Evolutionary conservation across 148 eudicot species (phyloP).

Genomic region (Cornus controversa): DNA sequence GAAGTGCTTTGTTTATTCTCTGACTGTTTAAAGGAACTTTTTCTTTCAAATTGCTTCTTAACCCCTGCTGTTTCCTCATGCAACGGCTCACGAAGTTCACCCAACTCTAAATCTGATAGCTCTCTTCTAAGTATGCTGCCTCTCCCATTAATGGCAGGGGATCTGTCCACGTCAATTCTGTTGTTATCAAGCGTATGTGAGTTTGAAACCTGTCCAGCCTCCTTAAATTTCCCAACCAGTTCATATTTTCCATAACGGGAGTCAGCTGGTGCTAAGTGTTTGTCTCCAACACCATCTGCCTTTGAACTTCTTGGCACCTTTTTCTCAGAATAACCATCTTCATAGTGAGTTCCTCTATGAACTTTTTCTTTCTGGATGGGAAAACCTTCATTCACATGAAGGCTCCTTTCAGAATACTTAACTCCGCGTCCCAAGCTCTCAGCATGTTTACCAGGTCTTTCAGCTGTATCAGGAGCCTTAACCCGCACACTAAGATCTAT

Average conservation of each 20-base stretch:
- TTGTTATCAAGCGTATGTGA: conserved; percentile 25
- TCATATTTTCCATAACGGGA: conserved; percentile 40
- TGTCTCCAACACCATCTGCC: conserved; percentile 40
- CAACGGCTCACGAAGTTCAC: conserved; percentile 86
- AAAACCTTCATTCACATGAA: conserved; percentile 29
- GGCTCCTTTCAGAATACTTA: conserved; percentile 39
- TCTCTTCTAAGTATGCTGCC: conserved; percentile 59
- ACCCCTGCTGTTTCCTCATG: conserved; percentile 43
- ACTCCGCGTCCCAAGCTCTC: conserved; percentile 31
- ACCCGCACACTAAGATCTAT: conserved; percentile 29
- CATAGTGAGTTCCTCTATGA: conserved; percentile 38
- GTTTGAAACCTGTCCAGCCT: conserved; percentile 34
- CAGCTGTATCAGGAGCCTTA: conserved; percentile 38
- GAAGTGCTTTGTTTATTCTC: conserved; percentile 41
- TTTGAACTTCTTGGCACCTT: conserved; percentile 31
- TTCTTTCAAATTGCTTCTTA: conserved; percentile 54
- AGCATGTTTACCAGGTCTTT: conserved; percentile 40
- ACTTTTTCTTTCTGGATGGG: conserved; percentile 37
- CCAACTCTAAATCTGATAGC: conserved; percentile 82
- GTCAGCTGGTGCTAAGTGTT: conserved; percentile 23
- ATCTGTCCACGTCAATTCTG: conserved; percentile 29
- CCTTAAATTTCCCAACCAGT: conserved; percentile 31
- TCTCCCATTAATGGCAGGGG: conserved; percentile 42
- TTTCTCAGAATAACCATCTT: conserved; percentile 45
- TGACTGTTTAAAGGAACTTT: conserved; percentile 63